Conservation (phyloP, 352 stramenopile genomes). For the Pelagophyceae sp. region DNA sequence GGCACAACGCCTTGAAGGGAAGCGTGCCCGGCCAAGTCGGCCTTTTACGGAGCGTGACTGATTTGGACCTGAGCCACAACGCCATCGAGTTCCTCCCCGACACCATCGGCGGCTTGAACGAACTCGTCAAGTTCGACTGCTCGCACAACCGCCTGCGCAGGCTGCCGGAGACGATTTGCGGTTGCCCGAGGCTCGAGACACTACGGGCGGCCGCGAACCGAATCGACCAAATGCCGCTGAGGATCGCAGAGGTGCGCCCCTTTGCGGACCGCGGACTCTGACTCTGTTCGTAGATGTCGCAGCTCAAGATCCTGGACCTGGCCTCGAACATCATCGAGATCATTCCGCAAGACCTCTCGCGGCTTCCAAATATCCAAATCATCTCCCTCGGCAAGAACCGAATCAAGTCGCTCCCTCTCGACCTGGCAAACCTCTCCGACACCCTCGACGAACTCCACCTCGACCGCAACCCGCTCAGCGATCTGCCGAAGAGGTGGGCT, state of each 20-base stretch:
- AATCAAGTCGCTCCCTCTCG: neutral
- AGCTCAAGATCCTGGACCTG: constrained; percentile 11
- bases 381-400: constrained; percentile 15
- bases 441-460: neutral
- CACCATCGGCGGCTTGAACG: neutral
- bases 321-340: constrained; percentile 2
- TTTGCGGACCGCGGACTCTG: too few relatives aligned
- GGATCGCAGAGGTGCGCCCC: too few relatives aligned
- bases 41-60: neutral
- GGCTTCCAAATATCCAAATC: neutral
- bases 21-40: neutral
- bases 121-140: constrained; percentile 4
- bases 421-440: neutral
- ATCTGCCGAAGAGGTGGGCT: neutral
- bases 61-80: constrained; percentile 6
- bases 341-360: neutral
- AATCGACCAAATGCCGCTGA: neutral
- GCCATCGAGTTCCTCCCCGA: constrained; percentile 4
- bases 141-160: neutral
- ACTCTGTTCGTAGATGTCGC: neutral
- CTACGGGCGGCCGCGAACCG: neutral
- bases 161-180: neutral
- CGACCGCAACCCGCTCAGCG: neutral
- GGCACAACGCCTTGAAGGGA: neutral
- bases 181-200: neutral